A percentile compares a stretch with the other conserved stretches of the same genome.
These are phyloP conservation scores for Medicago arabica DNA, from an alignment of 306 rosid species.

Conservation along the genomic window DNA sequence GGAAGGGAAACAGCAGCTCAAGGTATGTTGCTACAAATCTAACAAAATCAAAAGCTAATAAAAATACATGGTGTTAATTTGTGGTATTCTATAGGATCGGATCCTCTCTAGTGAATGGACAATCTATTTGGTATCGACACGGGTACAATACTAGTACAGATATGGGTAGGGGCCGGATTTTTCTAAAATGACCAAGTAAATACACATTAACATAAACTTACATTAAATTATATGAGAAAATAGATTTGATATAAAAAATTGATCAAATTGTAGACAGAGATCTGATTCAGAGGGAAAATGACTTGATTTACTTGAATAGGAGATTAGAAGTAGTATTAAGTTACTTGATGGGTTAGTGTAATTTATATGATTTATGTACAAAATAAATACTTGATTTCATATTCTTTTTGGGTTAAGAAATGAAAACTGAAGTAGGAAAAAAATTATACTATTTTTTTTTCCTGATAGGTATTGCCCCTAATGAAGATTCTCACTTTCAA, in stretches of 20 bases:
- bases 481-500: conserved; percentile 82
- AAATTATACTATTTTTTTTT: background rate
- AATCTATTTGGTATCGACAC: background rate
- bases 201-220: background rate
- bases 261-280: background rate
- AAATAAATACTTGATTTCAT: background rate
- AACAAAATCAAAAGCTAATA: background rate
- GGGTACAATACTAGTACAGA: background rate
- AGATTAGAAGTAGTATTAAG: background rate
- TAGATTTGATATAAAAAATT: background rate
- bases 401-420: too few species aligned
- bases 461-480: conserved; percentile 65
- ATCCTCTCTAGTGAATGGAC: background rate
- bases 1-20: conserved; percentile 63
- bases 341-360: background rate
- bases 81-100: background rate
- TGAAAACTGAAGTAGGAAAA: too few species aligned
- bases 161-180: background rate
- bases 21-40: conserved; percentile 40
- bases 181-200: background rate
- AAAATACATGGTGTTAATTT: background rate
- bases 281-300: background rate
- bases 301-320: background rate
- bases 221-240: background rate
- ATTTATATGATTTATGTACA: background rate